Conservation (phyloP, 169 alveolate species). For the Eimeria falciformis region DNA sequence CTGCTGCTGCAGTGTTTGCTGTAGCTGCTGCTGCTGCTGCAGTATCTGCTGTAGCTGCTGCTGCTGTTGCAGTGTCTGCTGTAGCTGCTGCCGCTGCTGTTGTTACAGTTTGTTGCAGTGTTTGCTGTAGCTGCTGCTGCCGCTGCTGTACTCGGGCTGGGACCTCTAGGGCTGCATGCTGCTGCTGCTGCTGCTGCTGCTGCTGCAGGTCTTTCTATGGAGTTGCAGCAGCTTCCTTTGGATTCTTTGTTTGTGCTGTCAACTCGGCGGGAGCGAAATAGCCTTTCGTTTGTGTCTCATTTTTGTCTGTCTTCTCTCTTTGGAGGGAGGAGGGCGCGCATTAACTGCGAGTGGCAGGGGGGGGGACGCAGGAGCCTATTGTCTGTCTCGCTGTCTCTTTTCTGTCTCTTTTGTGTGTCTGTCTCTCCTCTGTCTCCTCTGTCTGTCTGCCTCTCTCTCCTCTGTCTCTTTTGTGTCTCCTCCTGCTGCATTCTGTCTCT, state of each 20-base stretch:
- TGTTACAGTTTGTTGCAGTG: no score
- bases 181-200: neutral
- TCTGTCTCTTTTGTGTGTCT: neutral
- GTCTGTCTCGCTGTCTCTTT: neutral
- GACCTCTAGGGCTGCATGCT: neutral
- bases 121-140: neutral
- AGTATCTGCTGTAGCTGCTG: neutral
- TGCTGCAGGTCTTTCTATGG: neutral
- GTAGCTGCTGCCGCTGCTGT: slow-evolving; percentile 25
- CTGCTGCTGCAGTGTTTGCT: neutral
- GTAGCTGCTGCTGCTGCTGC: neutral
- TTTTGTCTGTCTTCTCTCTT: neutral
- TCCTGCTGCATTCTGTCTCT: neutral
- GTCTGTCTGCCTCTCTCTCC: neutral
- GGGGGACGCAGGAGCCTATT: no score
- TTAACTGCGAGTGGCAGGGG: slow-evolving; percentile 59
- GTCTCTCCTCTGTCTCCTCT: neutral
- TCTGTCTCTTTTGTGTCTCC: neutral
- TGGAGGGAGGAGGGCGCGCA: neutral
- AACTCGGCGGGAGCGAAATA: neutral
- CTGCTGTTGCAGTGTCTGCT: slow-evolving; percentile 38
- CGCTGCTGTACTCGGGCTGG: neutral
- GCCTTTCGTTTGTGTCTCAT: neutral
- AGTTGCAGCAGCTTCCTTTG: neutral
- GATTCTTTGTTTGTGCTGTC: neutral